A percentile compares a stretch with the other conserved stretches of the same genome.
phyloP scores from a whole-genome alignment of 371 early-diverging fungal genomes.

The Apophysomyces sp. region DNA sequence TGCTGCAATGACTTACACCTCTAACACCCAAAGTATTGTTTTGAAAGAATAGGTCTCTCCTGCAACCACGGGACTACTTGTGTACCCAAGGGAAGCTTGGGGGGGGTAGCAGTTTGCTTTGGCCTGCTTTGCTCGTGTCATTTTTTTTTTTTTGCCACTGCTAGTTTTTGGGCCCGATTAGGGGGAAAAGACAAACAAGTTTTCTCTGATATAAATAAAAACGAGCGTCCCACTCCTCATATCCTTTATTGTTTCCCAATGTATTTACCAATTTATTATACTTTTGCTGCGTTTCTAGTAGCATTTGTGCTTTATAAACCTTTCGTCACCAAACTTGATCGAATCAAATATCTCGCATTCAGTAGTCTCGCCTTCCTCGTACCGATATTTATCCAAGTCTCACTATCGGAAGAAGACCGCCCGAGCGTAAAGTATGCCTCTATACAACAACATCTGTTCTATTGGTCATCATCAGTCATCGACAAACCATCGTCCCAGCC shows the following conservation, averaged over 20 bases:
- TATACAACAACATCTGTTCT: slow-evolving; percentile 24
- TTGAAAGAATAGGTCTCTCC: background rate
- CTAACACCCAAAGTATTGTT: too few species aligned
- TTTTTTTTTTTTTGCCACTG: background rate
- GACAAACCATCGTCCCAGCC: slow-evolving; percentile 17
- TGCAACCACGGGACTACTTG: background rate
- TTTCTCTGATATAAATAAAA: background rate
- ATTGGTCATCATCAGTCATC: slow-evolving; percentile 33
- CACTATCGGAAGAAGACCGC: slow-evolving; percentile 29
- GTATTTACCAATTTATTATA: slow-evolving; percentile 27
- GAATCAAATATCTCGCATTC: slow-evolving; percentile 32
- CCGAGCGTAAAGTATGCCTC: slow-evolving; percentile 12
- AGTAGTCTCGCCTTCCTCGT: slow-evolving; percentile 30
- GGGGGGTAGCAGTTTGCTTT: background rate
- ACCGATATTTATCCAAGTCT: slow-evolving; percentile 16
- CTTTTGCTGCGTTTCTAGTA: slow-evolving; percentile 29
- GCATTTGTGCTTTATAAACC: slow-evolving; percentile 36
- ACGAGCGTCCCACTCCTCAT: background rate
- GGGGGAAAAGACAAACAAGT: background rate
- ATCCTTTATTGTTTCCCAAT: slow-evolving; percentile 2
- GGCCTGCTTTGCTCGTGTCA: background rate
- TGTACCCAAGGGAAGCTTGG: background rate
- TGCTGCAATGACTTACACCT: too few species aligned
- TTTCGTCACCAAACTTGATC: slow-evolving; percentile 37
- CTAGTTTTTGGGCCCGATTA: background rate